These are phyloP conservation scores for Trematosphaeria pertusa DNA, from an alignment of 2,329 filamentous ascomycete species.

Conservation along the genomic window DNA sequence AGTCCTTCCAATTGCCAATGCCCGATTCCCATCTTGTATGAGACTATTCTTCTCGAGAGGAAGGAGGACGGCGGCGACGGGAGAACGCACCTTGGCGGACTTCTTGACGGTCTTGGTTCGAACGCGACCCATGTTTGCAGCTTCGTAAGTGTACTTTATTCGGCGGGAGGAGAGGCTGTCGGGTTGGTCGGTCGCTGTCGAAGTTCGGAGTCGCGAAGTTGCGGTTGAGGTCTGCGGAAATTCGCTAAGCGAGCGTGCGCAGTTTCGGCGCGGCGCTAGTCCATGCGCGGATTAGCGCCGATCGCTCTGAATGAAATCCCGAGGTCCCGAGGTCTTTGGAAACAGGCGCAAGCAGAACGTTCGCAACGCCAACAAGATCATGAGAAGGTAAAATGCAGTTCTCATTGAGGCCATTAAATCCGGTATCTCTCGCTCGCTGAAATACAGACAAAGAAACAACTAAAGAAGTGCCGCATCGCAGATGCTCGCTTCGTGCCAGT, in stretches of 20 bases:
- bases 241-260: constrained; percentile 29
- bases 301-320: too few species aligned
- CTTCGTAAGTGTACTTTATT: too few species aligned
- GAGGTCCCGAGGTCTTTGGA: too few species aligned
- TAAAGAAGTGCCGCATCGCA: constrained; percentile 2
- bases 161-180: too few species aligned
- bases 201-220: constrained; percentile 16
- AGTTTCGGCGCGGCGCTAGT: constrained; percentile 8
- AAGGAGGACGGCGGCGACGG: constrained; percentile 49
- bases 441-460: constrained; percentile 1
- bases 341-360: too few species aligned
- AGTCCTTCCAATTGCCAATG: not conserved
- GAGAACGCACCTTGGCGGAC: constrained; percentile 87
- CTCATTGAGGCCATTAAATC: not conserved
- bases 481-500: constrained; percentile 12
- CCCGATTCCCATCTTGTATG: not conserved
- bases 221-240: constrained; percentile 12
- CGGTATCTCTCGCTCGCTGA: constrained; percentile 26
- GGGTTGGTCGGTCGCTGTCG: constrained; percentile 41
- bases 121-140: constrained; percentile 62
- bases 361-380: too few species aligned
- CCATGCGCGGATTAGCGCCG: constrained; percentile 3
- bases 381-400: too few species aligned
- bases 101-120: constrained; percentile 75
- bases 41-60: constrained; percentile 75